Base-by-base conservation (phyloP, 768 basidiomycete genomes). In the Tephrocybe sp. region DNA sequence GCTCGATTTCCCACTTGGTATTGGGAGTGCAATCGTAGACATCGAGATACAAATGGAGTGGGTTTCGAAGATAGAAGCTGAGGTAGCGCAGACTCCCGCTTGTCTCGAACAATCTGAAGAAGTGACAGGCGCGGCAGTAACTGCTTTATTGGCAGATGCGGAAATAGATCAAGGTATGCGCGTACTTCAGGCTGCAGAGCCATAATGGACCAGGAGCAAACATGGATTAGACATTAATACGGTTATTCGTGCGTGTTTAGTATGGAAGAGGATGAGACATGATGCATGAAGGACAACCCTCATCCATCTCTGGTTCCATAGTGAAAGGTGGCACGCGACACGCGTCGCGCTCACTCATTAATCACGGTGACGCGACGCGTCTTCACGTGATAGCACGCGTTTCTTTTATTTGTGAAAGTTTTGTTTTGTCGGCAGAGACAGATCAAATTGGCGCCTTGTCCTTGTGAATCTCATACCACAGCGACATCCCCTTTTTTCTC, bases 1-100 rank as follows among this genome's bases (percentile, higher is more conserved):
- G 41, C 58, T 90, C 18, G 91, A 93, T 66, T 93, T 93, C 61
- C 75, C 90, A 5, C 64, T 91, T 3, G 91, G 91, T 2, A 66
- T 88, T 4, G 91, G 91, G 3, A 75, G 76, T 45, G 70, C 75
- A 20, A 76, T 93, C 20, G 62, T 90, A 12, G 84, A 89, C 53
- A 73, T 91, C 12, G 78, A 80, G 50, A 73, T 90, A n/a, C 71
- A 71, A 25, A 70, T 92, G 66, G 78, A 80, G 56, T 83, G 80
- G 72, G 23, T 58, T 40, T 21, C 10, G 11, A 38, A 37, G 38
- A 36, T 24, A 10, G 49, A 56, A 18, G 32, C 20, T n/a, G 48
- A 55, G 28, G 21, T 18, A 2, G 51, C 41, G 4, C 55, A 54
- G 25, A 39, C 56, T 10, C 50, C 40, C 18, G 48, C 23, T 24